Evolutionary conservation across 371 early-diverging fungal species (phyloP).

Genomic region (Mucor saturninus): DNA sequence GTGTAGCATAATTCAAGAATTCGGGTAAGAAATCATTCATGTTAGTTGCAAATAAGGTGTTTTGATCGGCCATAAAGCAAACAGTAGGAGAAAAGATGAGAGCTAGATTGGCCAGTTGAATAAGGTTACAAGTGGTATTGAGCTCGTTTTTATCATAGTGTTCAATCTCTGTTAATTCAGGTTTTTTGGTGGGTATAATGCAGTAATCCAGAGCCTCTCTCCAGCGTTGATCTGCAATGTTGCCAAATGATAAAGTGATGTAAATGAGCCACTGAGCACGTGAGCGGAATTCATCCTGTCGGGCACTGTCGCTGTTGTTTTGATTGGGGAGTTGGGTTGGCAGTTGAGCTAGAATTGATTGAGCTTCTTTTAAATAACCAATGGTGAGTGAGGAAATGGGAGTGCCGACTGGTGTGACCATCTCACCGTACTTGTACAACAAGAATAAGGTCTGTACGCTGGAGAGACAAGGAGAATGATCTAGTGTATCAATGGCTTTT

Average conservation of each 20-base stretch:
- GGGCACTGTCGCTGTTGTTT: background rate
- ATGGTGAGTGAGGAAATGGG: slow-evolving; percentile 17
- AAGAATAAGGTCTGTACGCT: slow-evolving; percentile 29
- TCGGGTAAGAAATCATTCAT: slow-evolving; percentile 2
- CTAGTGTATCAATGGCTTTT: slow-evolving; percentile 16
- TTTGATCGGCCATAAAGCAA: slow-evolving; percentile 17
- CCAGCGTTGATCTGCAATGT: slow-evolving; percentile 22
- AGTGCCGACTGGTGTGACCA: slow-evolving; percentile 24
- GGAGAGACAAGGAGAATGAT: background rate
- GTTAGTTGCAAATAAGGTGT: slow-evolving; percentile 4
- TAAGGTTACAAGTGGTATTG: slow-evolving; percentile 19
- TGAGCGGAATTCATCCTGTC: slow-evolving; percentile 19
- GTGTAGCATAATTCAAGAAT: slow-evolving; percentile 6
- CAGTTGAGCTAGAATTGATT: slow-evolving; percentile 18
- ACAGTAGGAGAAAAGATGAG: slow-evolving; percentile 18
- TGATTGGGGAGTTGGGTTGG: background rate
- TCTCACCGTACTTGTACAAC: slow-evolving; percentile 36
- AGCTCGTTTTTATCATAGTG: slow-evolving; percentile 26
- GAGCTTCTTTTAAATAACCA: slow-evolving; percentile 13
- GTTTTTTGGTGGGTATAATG: slow-evolving; percentile 1
- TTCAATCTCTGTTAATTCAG: slow-evolving; percentile 26
- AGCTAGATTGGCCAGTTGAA: slow-evolving; percentile 17
- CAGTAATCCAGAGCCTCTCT: slow-evolving; percentile 10
- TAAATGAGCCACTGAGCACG: slow-evolving; percentile 28
- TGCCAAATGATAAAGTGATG: slow-evolving; percentile 21